Base-by-base conservation (phyloP, 768 basidiomycete genomes). In the Tubosaeta sp. region DNA sequence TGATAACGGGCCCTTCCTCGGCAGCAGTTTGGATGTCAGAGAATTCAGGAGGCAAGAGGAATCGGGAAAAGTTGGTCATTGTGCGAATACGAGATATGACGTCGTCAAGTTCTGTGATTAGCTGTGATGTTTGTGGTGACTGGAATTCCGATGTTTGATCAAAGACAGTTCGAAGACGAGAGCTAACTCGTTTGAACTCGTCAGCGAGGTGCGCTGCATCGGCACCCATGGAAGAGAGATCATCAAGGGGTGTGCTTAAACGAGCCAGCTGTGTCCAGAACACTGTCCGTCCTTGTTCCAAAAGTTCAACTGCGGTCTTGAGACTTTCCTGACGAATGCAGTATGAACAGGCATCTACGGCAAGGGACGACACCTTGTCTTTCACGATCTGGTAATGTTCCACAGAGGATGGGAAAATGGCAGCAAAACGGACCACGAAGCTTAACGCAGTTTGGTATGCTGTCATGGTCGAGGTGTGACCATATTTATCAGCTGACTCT, bases 41-140 rank as follows among this genome's bases (percentile, higher is more conserved):
- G 50, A 22, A 60, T 11, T 24, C 48, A 6, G 47, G 38, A 4
- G 58, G 51, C 18, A 42, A 36, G 5, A 61, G 42, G 41, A 61
- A 60, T n/a, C 54, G 36, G 4, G 41, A 39, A 47, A 59, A 58
- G 31, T 22, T 12, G 8, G 29, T 30, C 2, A 44, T 8, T 24
- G 41, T 18, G 24, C 41, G 41, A 27, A 42, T 42, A 16, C 25
- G 41, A 6, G 25, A 42, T 29, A 29, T n/a, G 41, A 42, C 24
- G 9, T 27, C 41, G 3, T 42, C 41, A n/a, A 42, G 41, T 27
- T 42, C 41, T 18, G 41, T n/a, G 9, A 29, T 42, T 16, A 42
- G 25, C 25, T 27, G 25, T 24, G 24, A 27, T 2, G 41, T 42
- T 11, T 27, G 41, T 25, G 30, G 12, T 4, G 44, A 44, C 31